Evolutionary conservation across 192 early-diverging fungal species (phyloP), one percentile per base, ranked within the genome.

Genomic region (Linnemannia zychae): DNA sequence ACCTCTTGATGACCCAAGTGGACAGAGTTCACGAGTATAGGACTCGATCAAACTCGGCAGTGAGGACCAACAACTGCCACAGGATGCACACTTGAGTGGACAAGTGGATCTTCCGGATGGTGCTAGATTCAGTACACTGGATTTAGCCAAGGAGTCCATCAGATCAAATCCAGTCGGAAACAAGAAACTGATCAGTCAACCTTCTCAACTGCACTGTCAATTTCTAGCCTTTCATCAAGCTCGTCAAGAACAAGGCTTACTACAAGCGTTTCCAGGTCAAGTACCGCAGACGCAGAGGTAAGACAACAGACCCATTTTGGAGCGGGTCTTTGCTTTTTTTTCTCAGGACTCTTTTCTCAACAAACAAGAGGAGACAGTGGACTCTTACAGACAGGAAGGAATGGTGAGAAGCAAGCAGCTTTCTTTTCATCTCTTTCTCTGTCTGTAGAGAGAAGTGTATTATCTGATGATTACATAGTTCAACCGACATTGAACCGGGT

Each of bases 241-340:
- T 92, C 74, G 94, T 95, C 88, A 98, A 98, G 95, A 97, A 97
- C 94, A 97, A 98, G 94, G 97, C 98, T 87, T 99, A 98, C 96
- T 99, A 96, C 95, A 98, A 98, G 95, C 96, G 98, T 86, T 99
- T 92, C 96, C 98, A 99, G 94, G 96, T 97, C 94, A 99, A 99
- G 96, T 99, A 98, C 96, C 93, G 98, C 79, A 95, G 98, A 93
- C 92, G 98, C 86, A 92, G 98, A 90, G 98, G 98, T 99, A 92
- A 68, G 36, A 49, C 47, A 60, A 65, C 31, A 37, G 40, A 6
- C 67, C 40, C 40, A 44, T 9, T 16, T 22, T 13, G 47, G 6
- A 15, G n/a, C 46, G 20, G 12, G n/a, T n/a, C n/a, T n/a, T n/a
- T n/a, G n/a, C 15, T n/a, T 60, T 66, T 1, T 79, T 38, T 17